Evolutionary conservation across 2,329 filamentous ascomycete species (phyloP).

Genomic region (Fusarium odoratissimum): DNA sequence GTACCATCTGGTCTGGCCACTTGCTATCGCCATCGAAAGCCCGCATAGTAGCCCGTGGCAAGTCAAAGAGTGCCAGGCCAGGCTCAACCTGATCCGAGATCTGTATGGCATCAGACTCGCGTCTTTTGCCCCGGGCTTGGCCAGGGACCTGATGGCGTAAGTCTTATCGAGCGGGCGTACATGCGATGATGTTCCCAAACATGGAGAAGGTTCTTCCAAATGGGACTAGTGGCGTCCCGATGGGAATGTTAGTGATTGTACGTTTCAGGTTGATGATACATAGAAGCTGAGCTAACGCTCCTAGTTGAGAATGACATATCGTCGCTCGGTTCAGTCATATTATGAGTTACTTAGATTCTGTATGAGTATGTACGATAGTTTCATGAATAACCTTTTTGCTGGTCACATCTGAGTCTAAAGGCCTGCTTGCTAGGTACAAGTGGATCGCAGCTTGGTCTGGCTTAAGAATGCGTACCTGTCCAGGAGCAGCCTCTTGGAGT

Average conservation of each 20-base stretch:
- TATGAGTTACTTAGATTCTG: neutral
- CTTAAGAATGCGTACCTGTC: too few species aligned
- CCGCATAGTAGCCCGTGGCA: slow-evolving; percentile 12
- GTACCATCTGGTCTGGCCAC: slow-evolving; percentile 32
- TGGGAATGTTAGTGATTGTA: neutral
- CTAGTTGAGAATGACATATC: neutral
- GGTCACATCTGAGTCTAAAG: neutral
- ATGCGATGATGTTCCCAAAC: neutral
- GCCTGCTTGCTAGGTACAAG: neutral
- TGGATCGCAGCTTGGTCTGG: neutral
- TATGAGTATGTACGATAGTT: neutral
- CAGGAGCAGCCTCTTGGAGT: too few species aligned
- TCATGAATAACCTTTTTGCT: neutral
- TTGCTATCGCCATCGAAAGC: slow-evolving; percentile 11
- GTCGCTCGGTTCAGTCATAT: neutral
- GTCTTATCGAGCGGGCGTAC: neutral
- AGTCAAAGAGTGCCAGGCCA: neutral
- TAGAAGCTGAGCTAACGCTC: neutral
- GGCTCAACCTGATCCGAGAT: slow-evolving; percentile 16
- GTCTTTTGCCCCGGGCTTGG: slow-evolving; percentile 15
- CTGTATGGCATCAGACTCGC: slow-evolving; percentile 29
- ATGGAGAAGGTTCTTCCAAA: neutral
- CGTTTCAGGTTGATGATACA: neutral
- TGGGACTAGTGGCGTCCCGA: neutral
- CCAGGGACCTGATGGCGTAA: slow-evolving; percentile 13